These are phyloP conservation scores for Chaetomium sp. DNA, from an alignment of 2,329 filamentous ascomycete species.

Conservation along the genomic window DNA sequence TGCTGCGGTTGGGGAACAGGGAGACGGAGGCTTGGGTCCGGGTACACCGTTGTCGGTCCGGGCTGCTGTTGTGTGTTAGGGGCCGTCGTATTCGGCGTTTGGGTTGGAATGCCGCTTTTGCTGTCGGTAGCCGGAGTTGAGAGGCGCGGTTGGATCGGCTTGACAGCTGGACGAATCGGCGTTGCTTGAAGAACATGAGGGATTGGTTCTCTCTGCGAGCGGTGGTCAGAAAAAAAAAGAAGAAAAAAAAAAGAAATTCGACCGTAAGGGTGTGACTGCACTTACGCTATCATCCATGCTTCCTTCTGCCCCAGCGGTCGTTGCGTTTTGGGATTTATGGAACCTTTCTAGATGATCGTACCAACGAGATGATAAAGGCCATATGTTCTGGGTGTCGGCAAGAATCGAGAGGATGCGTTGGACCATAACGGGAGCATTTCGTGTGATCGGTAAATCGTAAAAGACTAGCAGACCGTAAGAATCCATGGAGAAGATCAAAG, in stretches of 20 bases:
- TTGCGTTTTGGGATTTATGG: slow-evolving; percentile 37
- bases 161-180: slow-evolving; percentile 12
- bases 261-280: not conserved
- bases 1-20: slow-evolving; percentile 18
- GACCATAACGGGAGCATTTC: slow-evolving; percentile 41
- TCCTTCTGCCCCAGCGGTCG: slow-evolving; percentile 35
- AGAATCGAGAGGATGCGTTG: slow-evolving; percentile 40
- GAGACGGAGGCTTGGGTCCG: slow-evolving; percentile 22
- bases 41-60: slow-evolving; percentile 18
- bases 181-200: slow-evolving; percentile 26
- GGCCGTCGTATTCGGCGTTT: slow-evolving; percentile 17
- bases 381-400: slow-evolving; percentile 42
- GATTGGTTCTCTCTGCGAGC: slow-evolving; percentile 24
- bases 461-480: slow-evolving; percentile 33
- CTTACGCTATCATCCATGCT: slow-evolving; percentile 46
- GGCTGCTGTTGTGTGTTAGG: slow-evolving; percentile 14
- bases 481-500: not conserved
- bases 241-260: not conserved
- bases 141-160: slow-evolving; percentile 15
- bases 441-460: slow-evolving; percentile 34
- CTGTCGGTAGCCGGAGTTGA: slow-evolving; percentile 1
- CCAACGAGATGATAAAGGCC: slow-evolving; percentile 49
- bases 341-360: slow-evolving; percentile 44
- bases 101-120: slow-evolving; percentile 17
- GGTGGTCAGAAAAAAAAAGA: not conserved